phyloP scores from a whole-genome alignment of 2,329 filamentous ascomycete species.

The Trichoderma aggressivum region DNA sequence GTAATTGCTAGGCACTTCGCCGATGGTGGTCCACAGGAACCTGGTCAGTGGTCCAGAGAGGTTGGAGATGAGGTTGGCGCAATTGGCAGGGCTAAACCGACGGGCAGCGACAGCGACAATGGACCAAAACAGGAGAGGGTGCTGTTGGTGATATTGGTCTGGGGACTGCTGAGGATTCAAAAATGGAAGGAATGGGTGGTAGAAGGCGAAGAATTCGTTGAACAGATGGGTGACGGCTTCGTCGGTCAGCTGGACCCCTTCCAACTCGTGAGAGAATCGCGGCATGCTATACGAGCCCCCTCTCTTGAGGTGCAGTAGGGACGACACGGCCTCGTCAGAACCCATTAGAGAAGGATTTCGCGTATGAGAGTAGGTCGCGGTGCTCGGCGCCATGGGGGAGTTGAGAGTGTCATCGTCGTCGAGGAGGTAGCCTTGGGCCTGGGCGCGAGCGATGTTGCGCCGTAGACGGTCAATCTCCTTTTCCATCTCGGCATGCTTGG shows the following conservation, averaged over 20 bases:
- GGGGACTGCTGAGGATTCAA: constrained; percentile 64
- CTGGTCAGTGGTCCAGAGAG: constrained; percentile 66
- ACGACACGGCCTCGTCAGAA: constrained; percentile 66
- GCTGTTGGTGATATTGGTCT: constrained; percentile 72
- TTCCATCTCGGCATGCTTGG: constrained; percentile 82
- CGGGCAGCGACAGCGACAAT: constrained; percentile 73
- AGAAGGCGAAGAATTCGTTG: constrained; percentile 69
- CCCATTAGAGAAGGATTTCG: constrained; percentile 63
- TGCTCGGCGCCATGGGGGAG: constrained; percentile 52
- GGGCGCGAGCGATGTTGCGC: constrained; percentile 58
- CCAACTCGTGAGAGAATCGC: constrained; percentile 58
- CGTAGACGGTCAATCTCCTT: constrained; percentile 71
- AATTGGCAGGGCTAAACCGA: constrained; percentile 56
- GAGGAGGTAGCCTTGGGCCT: constrained; percentile 54
- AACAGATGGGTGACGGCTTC: constrained; percentile 64
- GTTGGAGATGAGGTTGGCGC: constrained; percentile 62
- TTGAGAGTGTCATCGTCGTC: constrained; percentile 57
- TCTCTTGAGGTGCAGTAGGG: constrained; percentile 62
- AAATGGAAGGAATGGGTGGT: constrained; percentile 76
- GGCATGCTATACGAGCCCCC: constrained; percentile 60
- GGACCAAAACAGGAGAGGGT: constrained; percentile 81
- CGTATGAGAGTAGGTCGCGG: constrained; percentile 56
- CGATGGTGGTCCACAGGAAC: constrained; percentile 73
- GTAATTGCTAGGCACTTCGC: constrained; percentile 73
- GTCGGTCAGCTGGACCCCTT: constrained; percentile 62